phyloP scores from a whole-genome alignment of 2,329 filamentous ascomycete genomes.

The Curvularia eragrostidis region DNA sequence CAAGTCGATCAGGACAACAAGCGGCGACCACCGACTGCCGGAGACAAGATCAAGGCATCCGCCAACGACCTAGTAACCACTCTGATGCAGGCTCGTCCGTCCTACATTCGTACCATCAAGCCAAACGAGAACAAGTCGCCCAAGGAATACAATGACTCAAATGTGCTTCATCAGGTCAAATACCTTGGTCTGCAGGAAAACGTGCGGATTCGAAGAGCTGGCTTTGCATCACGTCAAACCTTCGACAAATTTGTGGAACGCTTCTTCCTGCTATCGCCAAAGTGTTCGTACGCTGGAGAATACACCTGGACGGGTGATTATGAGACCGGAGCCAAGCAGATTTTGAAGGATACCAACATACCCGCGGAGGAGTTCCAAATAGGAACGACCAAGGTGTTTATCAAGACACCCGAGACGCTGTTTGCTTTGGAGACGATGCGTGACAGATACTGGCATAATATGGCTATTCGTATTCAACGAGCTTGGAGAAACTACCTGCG shows the following conservation, averaged over 20 bases:
- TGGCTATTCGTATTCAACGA: constrained; percentile 96
- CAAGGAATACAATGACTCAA: constrained; percentile 86
- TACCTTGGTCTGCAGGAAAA: constrained; percentile 99
- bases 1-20: constrained; percentile 96
- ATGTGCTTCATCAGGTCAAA: constrained; percentile 97
- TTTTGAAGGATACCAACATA: constrained; percentile 95
- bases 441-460: constrained; percentile 98
- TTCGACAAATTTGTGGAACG: constrained; percentile 98
- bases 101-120: constrained; percentile 98
- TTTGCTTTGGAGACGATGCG: constrained; percentile 98
- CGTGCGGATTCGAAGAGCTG: constrained; percentile 93
- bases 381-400: constrained; percentile 95
- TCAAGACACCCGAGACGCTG: constrained; percentile 95
- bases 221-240: constrained; percentile 94
- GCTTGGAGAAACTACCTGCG: constrained; percentile 97
- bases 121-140: constrained; percentile 99
- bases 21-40: constrained; percentile 89
- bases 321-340: constrained; percentile 86
- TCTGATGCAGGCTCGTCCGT: constrained; percentile 95
- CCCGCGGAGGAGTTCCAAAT: constrained; percentile 96
- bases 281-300: constrained; percentile 94
- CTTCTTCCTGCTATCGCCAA: constrained; percentile 93
- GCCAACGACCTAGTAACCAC: constrained; percentile 95
- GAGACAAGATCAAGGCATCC: constrained; percentile 93
- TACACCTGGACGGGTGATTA: constrained; percentile 94